Conservation (phyloP, 768 basidiomycete species). For the Tubosaeta brunneosetosa region DNA sequence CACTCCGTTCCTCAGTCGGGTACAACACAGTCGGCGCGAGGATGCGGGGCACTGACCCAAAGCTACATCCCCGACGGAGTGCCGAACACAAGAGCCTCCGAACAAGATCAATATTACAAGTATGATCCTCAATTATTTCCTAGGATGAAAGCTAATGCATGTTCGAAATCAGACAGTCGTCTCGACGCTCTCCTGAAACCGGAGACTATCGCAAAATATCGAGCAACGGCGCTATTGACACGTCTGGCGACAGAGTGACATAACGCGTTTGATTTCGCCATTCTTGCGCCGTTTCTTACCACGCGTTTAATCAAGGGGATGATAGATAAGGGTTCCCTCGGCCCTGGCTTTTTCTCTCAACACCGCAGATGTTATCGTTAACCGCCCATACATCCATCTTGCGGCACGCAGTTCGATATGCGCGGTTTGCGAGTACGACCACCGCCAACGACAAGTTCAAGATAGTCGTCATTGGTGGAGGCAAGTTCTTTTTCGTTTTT, state of each 20-base stretch:
- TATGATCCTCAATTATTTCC: conserved; percentile 44
- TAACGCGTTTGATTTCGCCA: conserved; percentile 4
- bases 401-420: conserved; percentile 5
- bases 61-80: neutral
- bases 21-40: neutral
- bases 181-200: neutral
- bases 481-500: conserved; percentile 36
- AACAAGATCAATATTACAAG: neutral
- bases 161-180: conserved; percentile 49
- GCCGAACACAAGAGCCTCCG: neutral
- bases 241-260: neutral
- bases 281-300: conserved; percentile 10
- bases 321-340: neutral
- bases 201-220: neutral
- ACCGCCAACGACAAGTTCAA: conserved; percentile 57
- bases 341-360: neutral
- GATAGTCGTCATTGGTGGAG: conserved; percentile 83
- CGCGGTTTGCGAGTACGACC: conserved; percentile 23
- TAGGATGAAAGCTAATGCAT: conserved; percentile 69
- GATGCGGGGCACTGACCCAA: neutral
- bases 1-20: neutral
- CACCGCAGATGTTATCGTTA: conserved; percentile 3
- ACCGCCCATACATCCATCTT: conserved; percentile 1
- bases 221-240: neutral
- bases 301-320: conserved; percentile 1